Percentiles rank a stretch among this genome's conserved stretches.
Evolutionary conservation across 2,329 filamentous ascomycete genomes (phyloP).

Genomic region (Neurospora crassa): DNA sequence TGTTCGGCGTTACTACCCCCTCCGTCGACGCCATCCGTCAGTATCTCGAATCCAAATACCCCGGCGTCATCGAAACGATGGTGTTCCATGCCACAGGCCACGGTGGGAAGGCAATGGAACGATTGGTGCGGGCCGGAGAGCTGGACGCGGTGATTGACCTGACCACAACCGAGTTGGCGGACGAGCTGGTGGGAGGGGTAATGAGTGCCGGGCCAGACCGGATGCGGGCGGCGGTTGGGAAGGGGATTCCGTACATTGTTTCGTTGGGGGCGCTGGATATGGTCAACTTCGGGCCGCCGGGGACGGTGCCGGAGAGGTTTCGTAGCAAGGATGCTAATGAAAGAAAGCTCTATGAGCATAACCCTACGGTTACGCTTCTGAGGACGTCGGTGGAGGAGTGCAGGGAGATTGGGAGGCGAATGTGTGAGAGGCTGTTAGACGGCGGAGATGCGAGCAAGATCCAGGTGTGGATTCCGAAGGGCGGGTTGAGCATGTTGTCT

Average conservation of each 20-base stretch:
- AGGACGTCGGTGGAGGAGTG: conserved; percentile 35
- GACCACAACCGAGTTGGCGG: conserved; percentile 62
- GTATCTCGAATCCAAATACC: conserved; percentile 34
- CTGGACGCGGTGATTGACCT: conserved; percentile 59
- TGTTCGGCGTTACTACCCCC: conserved; percentile 68
- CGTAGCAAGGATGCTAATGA: conserved; percentile 11
- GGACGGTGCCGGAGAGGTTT: conserved; percentile 47
- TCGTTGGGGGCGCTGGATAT: conserved; percentile 49
- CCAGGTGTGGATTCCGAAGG: conserved; percentile 46
- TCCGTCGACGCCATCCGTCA: conserved; percentile 46
- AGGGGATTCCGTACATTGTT: conserved; percentile 44
- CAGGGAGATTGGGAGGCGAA: conserved; percentile 5
- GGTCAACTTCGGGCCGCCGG: conserved; percentile 52
- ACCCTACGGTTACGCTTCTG: conserved; percentile 57
- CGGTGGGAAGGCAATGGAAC: conserved; percentile 61
- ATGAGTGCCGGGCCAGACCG: conserved; percentile 49
- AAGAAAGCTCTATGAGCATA: conserved; percentile 53
- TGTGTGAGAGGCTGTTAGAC: conserved; percentile 3
- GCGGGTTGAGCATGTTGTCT: conserved; percentile 53
- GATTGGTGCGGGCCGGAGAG: conserved; percentile 44
- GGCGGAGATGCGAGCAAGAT: neutral
- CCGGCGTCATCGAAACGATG: conserved; percentile 41
- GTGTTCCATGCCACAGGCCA: conserved; percentile 63
- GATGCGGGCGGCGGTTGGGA: conserved; percentile 45
- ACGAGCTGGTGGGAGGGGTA: conserved; percentile 52